Evolutionary conservation across 768 basidiomycete species (phyloP).

Genomic region (Leccinum sublutescens): DNA sequence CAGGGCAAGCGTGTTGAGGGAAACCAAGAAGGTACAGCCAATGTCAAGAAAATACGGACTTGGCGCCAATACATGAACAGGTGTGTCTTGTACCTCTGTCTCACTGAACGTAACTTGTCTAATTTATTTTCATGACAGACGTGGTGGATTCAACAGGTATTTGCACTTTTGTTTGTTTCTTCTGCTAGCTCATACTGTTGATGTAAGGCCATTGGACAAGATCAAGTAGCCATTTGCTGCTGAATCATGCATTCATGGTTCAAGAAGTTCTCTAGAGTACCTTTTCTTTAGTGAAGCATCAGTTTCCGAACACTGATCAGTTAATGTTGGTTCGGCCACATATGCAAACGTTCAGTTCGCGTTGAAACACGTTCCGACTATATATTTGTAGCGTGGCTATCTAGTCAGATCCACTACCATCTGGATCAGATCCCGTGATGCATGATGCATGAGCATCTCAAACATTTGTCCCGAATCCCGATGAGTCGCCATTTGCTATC

Average conservation of each 20-base stretch:
- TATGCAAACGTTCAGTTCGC: not conserved
- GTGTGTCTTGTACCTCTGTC: constrained; percentile 34
- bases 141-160: constrained; percentile 84
- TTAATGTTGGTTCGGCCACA: not conserved
- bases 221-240: constrained; percentile 61
- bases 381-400: not conserved
- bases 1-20: constrained; percentile 80
- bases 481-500: not conserved
- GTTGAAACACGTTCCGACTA: not conserved
- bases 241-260: not conserved
- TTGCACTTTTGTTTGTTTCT: not conserved
- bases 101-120: constrained; percentile 14
- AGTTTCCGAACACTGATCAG: not conserved
- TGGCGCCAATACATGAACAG: constrained; percentile 99
- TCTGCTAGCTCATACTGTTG: constrained; percentile 17
- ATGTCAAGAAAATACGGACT: constrained; percentile 80
- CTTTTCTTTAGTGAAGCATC: not conserved
- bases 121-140: constrained; percentile 40
- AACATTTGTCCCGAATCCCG: not conserved
- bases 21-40: constrained; percentile 69
- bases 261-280: not conserved
- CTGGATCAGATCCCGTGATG: not conserved
- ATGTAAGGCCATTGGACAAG: constrained; percentile 82
- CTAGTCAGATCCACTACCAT: not conserved
- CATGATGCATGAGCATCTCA: not conserved